Conservation (phyloP, 2,329 filamentous ascomycete genomes). For the Trichoderma lentiforme region DNA sequence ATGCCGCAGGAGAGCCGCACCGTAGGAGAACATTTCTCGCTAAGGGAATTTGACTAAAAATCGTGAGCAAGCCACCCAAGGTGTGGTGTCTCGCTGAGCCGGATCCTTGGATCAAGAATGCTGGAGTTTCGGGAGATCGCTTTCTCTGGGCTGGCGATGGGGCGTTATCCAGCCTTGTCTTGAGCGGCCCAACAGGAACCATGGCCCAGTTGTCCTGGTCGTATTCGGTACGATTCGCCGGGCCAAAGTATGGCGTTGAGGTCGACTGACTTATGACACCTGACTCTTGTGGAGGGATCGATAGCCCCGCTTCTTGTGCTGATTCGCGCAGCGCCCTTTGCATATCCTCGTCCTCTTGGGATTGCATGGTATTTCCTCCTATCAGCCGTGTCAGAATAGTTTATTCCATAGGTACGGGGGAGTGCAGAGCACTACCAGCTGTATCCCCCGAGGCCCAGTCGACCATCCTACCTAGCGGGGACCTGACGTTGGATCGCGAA, state of each 20-base stretch:
- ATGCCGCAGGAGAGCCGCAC: slow-evolving; percentile 38
- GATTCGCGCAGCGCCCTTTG: slow-evolving; percentile 56
- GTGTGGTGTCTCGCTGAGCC: slow-evolving; percentile 37
- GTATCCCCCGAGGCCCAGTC: slow-evolving; percentile 45
- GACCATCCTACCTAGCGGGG: slow-evolving; percentile 51
- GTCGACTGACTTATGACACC: slow-evolving; percentile 44
- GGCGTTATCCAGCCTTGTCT: slow-evolving; percentile 22
- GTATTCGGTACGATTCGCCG: slow-evolving; percentile 55
- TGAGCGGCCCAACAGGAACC: slow-evolving; percentile 41
- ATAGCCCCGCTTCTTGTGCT: slow-evolving; percentile 48
- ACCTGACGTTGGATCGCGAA: slow-evolving; percentile 55
- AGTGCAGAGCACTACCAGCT: slow-evolving; percentile 36
- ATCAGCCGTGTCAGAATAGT: slow-evolving; percentile 26
- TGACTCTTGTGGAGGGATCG: slow-evolving; percentile 44
- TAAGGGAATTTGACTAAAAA: slow-evolving; percentile 58
- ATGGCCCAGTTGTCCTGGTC: slow-evolving; percentile 57
- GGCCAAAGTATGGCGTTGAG: slow-evolving; percentile 52
- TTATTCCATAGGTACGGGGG: slow-evolving; percentile 14
- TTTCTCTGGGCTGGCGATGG: slow-evolving; percentile 42
- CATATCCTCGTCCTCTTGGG: slow-evolving; percentile 54
- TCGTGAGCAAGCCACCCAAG: slow-evolving; percentile 54
- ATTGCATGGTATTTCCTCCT: slow-evolving; percentile 37
- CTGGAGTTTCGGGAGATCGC: slow-evolving; percentile 42
- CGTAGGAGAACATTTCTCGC: slow-evolving; percentile 54
- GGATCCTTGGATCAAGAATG: slow-evolving; percentile 46